Conservation (phyloP, 352 stramenopile genomes). For the Globisporangium mamillatum region DNA sequence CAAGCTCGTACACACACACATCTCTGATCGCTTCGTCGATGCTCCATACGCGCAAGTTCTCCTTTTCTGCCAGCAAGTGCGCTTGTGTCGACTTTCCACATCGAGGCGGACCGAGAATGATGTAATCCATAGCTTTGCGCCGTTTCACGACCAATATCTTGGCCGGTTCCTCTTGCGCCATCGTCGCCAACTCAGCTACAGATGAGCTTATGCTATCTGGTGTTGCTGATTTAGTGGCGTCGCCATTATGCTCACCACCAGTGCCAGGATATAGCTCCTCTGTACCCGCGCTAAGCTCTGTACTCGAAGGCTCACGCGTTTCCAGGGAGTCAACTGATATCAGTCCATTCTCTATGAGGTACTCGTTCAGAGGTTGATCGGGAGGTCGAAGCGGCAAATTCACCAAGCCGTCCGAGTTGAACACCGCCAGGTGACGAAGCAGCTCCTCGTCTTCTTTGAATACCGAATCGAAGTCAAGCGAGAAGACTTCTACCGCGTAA, state of each 20-base stretch:
- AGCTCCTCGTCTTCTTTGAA: conserved; percentile 88
- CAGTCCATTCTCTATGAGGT: conserved; percentile 48
- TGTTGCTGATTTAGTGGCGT: not conserved
- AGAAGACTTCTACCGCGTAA: conserved; percentile 90
- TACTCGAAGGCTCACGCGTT: not conserved
- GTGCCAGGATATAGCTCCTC: not conserved
- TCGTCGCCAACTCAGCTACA: not conserved
- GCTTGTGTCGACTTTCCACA: conserved; percentile 83
- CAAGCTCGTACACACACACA: conserved; percentile 27
- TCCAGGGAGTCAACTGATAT: conserved; percentile 14
- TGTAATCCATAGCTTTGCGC: conserved; percentile 65
- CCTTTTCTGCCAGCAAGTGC: conserved; percentile 65
- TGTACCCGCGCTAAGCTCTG: not conserved
- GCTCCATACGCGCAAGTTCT: conserved; percentile 61
- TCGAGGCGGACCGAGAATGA: conserved; percentile 74
- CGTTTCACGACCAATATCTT: not conserved
- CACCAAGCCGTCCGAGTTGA: conserved; percentile 61
- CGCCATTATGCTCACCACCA: not conserved
- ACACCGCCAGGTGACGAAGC: conserved; percentile 54
- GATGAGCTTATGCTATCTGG: conserved; percentile 2
- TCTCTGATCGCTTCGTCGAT: conserved; percentile 70
- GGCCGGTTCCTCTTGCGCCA: not conserved
- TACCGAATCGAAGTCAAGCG: conserved; percentile 81
- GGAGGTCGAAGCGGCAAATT: conserved; percentile 68
- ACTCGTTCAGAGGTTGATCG: conserved; percentile 58